Evolutionary conservation across 495 filamentous ascomycete species (phyloP).

Genomic region (Lasiosphaeria ovina): DNA sequence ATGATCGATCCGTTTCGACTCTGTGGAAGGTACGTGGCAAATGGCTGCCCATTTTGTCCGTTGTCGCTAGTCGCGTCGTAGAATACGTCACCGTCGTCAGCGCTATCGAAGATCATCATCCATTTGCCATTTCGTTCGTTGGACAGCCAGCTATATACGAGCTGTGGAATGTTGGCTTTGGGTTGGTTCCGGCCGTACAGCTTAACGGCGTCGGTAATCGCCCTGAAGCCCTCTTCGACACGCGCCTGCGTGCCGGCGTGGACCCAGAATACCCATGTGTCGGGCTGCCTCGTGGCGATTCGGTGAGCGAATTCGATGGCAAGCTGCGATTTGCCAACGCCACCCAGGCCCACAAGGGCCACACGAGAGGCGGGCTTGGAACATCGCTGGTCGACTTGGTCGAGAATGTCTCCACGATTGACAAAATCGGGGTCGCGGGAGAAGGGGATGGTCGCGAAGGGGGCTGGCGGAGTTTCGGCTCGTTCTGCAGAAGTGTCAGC

Average conservation of each 20-base stretch:
- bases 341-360: conserved; percentile 2
- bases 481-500: conserved; percentile 26
- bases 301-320: too few relatives aligned
- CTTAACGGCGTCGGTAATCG: conserved; percentile 38
- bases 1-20: conserved; percentile 37
- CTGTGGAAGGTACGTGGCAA: conserved; percentile 40
- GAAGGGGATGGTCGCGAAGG: conserved; percentile 32
- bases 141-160: conserved; percentile 40
- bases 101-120: conserved; percentile 48
- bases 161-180: conserved; percentile 32
- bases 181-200: conserved; percentile 38
- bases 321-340: too few relatives aligned
- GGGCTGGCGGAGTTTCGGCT: conserved; percentile 24
- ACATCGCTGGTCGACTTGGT: conserved; percentile 30
- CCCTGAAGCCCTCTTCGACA: conserved; percentile 25
- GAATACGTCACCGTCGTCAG: conserved; percentile 38
- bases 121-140: conserved; percentile 37
- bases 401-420: conserved; percentile 21
- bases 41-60: conserved; percentile 2
- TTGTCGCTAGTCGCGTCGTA: conserved; percentile 3
- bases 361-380: conserved; percentile 14
- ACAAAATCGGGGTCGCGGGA: conserved; percentile 24
- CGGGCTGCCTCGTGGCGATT: too few relatives aligned
- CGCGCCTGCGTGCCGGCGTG: too few relatives aligned
- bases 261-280: too few relatives aligned